Percentiles rank a stretch among this genome's conserved stretches.
Conservation (phyloP, 1,284 basidiomycete genomes). For the Grifola frondosa region DNA sequence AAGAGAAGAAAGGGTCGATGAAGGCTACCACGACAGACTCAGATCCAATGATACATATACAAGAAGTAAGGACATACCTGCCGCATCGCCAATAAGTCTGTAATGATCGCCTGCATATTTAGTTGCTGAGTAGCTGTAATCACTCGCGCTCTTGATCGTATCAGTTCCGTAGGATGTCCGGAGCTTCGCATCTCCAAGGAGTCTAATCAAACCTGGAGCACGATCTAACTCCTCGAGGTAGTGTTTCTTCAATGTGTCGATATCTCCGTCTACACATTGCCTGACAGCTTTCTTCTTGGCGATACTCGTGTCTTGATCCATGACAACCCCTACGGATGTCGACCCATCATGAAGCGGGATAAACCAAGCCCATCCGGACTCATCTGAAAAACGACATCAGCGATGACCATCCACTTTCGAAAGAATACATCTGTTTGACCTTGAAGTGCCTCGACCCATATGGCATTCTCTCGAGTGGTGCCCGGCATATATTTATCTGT, state of each 20-base stretch:
- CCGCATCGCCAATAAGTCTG: conserved; percentile 68
- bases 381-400: no score
- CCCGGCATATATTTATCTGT: conserved; percentile 50
- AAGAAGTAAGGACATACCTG: conserved; percentile 46
- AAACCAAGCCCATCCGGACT: conserved; percentile 73
- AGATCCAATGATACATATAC: neutral
- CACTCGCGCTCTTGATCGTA: conserved; percentile 43
- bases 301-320: conserved; percentile 42
- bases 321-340: conserved; percentile 65
- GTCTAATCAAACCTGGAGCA: conserved; percentile 45
- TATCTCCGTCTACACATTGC: neutral
- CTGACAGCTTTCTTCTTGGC: conserved; percentile 7
- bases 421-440: conserved; percentile 34
- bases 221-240: conserved; percentile 38
- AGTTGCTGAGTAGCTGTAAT: conserved; percentile 66
- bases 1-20: conserved; percentile 69
- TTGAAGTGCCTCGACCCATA: conserved; percentile 60
- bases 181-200: conserved; percentile 44
- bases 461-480: conserved; percentile 48
- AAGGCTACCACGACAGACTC: conserved; percentile 43
- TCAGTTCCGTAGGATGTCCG: conserved; percentile 8
- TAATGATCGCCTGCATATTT: conserved; percentile 55
- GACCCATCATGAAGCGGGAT: conserved; percentile 66
- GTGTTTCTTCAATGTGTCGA: conserved; percentile 1
- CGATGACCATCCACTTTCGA: neutral